Percentiles rank a stretch among this genome's conserved stretches.
phyloP scores from a whole-genome alignment of 768 basidiomycete genomes.

The Crucibulum laeve region DNA sequence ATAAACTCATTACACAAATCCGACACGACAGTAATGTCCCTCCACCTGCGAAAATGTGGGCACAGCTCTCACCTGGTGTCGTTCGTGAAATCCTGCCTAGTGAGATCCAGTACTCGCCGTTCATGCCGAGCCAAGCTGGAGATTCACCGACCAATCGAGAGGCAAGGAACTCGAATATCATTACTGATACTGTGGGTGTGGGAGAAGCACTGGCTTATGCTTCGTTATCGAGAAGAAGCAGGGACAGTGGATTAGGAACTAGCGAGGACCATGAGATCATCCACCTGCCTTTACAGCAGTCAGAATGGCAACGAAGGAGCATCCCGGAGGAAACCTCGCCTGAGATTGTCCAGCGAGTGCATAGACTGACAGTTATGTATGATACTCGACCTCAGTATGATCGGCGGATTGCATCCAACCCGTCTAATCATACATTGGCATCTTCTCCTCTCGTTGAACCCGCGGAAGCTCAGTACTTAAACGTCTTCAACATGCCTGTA shows the following conservation, averaged over 20 bases:
- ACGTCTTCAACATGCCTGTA: conserved; percentile 4
- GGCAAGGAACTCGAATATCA: conserved; percentile 21
- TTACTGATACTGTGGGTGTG: conserved; percentile 52
- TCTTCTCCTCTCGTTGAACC: conserved; percentile 14
- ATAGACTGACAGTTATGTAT: conserved; percentile 30
- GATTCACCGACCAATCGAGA: neutral
- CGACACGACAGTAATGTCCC: conserved; percentile 35
- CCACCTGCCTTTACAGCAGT: conserved; percentile 5
- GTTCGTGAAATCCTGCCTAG: conserved; percentile 39
- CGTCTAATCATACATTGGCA: conserved; percentile 15
- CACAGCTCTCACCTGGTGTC: conserved; percentile 37
- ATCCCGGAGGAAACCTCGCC: conserved; percentile 4
- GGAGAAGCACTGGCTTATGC: conserved; percentile 59
- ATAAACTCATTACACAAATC: conserved; percentile 24
- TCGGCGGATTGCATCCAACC: conserved; percentile 11
- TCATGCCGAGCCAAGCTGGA: conserved; percentile 20
- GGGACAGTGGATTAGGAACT: conserved; percentile 44
- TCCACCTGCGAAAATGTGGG: conserved; percentile 47
- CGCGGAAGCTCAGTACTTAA: conserved; percentile 3
- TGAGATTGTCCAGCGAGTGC: conserved; percentile 10
- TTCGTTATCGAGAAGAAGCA: conserved; percentile 18
- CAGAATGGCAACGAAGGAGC: conserved; percentile 7
- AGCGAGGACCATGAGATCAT: conserved; percentile 34
- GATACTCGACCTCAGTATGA: conserved; percentile 25
- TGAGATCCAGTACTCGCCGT: conserved; percentile 48